Evolutionary conservation across 306 rosid species (phyloP), one percentile per base, ranked within the genome.

Genomic region (Glycine latifolia): DNA sequence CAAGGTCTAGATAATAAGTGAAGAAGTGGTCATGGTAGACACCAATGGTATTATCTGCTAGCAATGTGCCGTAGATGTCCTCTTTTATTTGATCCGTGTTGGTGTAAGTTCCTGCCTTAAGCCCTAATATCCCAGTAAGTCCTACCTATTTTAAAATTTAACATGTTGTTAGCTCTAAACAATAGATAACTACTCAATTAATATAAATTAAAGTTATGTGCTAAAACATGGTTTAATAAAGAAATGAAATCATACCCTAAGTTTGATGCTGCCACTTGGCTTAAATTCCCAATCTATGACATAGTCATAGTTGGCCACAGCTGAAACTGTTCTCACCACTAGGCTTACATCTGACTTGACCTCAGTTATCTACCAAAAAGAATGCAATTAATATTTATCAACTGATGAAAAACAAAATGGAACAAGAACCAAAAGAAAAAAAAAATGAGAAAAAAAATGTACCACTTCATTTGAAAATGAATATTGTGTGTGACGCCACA

Each of bases 401-500:
- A 76, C 14, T 4, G 2, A 6, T 20, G 20, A 20, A 71, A 13
- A 61, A 1, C 12, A 35, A 49, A 72, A 10, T 5, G 53, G n/a
- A 54, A 67, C 5, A 54, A 55, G 39, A 53, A 67, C 8, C 0
- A 7, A 4, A 54, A 4, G 6, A 3, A 10, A 9, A 9, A 31
- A 10, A 63, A 20, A 0, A 20, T 20, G 20, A 20, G 20, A 20
- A 53, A 49, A 70, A 15, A 33, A 35, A 2, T 10, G 43, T 44
- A 81, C 71, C 81, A 60, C 71, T 72, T 82, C 70, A 5, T 75
- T 16, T 2, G 87, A 83, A 50, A 88, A 49, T 4, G 3, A 77
- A 0, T 4, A 14, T 79, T 89, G 90, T 11, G 97, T 85, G 82
- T 90, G 94, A 33, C 94, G 94, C 97, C 97, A 92, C 91, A 89